A percentile compares a stretch with the other conserved stretches of the same genome.
phyloP scores from a whole-genome alignment of 2,329 filamentous ascomycete species.

The Fusarium musae region DNA sequence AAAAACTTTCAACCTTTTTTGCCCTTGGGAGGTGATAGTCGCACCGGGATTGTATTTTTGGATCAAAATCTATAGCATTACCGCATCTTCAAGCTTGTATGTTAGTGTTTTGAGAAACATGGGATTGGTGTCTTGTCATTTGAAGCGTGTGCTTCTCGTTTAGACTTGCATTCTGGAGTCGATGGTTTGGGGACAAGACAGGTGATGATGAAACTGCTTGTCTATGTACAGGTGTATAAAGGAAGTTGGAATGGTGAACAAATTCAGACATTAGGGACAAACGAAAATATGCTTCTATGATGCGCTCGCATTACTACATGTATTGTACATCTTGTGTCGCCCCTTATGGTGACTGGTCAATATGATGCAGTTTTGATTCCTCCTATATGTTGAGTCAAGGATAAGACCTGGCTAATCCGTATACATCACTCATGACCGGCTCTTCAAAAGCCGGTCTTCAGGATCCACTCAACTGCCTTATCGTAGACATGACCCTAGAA shows the following conservation, averaged over 20 bases:
- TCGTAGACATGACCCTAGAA: slow-evolving; percentile 50
- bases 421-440: neutral
- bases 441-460: slow-evolving; percentile 50
- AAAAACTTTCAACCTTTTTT: slow-evolving; percentile 71
- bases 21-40: slow-evolving; percentile 59
- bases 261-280: slow-evolving; percentile 42
- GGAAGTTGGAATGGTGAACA: slow-evolving; percentile 41
- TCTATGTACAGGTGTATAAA: slow-evolving; percentile 38
- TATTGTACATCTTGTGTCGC: slow-evolving; percentile 45
- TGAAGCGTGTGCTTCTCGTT: slow-evolving; percentile 43
- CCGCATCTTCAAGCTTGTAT: slow-evolving; percentile 42
- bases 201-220: slow-evolving; percentile 38
- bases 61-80: slow-evolving; percentile 30
- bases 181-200: slow-evolving; percentile 40
- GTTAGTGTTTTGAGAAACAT: slow-evolving; percentile 45
- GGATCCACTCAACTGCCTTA: slow-evolving; percentile 47
- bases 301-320: slow-evolving; percentile 45
- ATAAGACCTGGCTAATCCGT: neutral
- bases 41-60: slow-evolving; percentile 30
- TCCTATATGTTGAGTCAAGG: neutral
- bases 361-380: slow-evolving; percentile 44
- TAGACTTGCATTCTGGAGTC: slow-evolving; percentile 48
- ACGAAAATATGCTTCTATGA: slow-evolving; percentile 38
- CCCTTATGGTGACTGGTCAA: slow-evolving; percentile 36
- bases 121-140: slow-evolving; percentile 42